These are phyloP conservation scores for Capronia americana DNA, from an alignment of 2,329 filamentous ascomycete species.

Conservation along the genomic window DNA sequence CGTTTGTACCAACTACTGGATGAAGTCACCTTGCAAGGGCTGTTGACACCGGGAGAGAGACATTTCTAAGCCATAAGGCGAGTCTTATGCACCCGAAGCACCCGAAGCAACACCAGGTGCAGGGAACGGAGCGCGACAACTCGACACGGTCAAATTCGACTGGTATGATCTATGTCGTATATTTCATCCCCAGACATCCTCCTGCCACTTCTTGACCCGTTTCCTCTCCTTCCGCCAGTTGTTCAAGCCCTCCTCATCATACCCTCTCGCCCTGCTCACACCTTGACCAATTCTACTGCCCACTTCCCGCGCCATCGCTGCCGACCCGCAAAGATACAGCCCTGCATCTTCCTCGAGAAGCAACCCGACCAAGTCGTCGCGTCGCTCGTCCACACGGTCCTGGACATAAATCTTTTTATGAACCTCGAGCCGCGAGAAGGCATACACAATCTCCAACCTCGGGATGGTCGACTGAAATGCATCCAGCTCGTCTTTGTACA, in stretches of 20 bases:
- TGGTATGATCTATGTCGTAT: too few relatives aligned
- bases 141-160: too few relatives aligned
- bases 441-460: conserved; percentile 17
- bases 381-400: conserved; percentile 9
- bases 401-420: conserved; percentile 21
- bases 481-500: conserved; percentile 41
- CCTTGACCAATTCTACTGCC: conserved; percentile 48
- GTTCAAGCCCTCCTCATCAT: conserved; percentile 26
- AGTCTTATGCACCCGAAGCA: too few relatives aligned
- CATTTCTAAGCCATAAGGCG: too few relatives aligned
- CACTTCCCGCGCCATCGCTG: conserved; percentile 39
- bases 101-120: too few relatives aligned
- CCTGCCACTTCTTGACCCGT: conserved; percentile 53
- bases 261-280: background rate
- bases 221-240: conserved; percentile 27
- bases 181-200: conserved; percentile 58
- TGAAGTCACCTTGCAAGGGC: too few relatives aligned
- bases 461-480: background rate
- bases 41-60: too few relatives aligned
- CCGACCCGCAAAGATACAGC: conserved; percentile 25
- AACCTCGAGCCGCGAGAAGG: conserved; percentile 21
- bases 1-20: too few relatives aligned
- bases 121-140: too few relatives aligned
- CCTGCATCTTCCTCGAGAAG: conserved; percentile 22
- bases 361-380: conserved; percentile 5